These are phyloP conservation scores for Cyclotella baltica DNA, from an alignment of 108 stramenopile genomes.

Conservation along the genomic window DNA sequence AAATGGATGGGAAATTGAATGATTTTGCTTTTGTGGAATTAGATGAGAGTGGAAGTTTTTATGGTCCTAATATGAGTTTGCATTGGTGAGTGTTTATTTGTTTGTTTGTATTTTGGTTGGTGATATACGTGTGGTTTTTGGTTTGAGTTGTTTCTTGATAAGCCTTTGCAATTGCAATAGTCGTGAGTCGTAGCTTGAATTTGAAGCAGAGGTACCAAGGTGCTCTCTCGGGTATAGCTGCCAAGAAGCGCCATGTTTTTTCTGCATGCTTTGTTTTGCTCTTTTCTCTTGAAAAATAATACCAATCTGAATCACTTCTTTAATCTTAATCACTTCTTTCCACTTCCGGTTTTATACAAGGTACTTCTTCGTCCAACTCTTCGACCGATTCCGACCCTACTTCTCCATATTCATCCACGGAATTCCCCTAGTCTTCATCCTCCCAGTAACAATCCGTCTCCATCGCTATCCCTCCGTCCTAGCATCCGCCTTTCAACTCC, in stretches of 20 bases:
- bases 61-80: constrained; percentile 71
- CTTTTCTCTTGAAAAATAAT: too few relatives aligned
- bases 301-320: too few relatives aligned
- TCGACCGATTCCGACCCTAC: constrained; percentile 77
- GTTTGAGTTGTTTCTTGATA: too few relatives aligned
- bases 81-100: constrained; percentile 60
- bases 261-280: too few relatives aligned
- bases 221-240: too few relatives aligned
- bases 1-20: constrained; percentile 20
- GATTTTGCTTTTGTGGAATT: constrained; percentile 44
- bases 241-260: too few relatives aligned
- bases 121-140: neutral
- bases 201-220: too few relatives aligned
- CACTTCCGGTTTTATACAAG: constrained; percentile 5
- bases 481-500: constrained; percentile 60
- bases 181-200: too few relatives aligned
- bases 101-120: neutral
- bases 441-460: constrained; percentile 71
- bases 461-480: constrained; percentile 68
- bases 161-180: too few relatives aligned
- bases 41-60: constrained; percentile 51
- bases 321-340: neutral
- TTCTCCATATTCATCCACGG: constrained; percentile 59
- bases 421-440: constrained; percentile 62
- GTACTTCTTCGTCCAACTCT: constrained; percentile 82